A percentile compares a stretch with the other conserved stretches of the same genome.
Evolutionary conservation across 495 filamentous ascomycete genomes (phyloP).

Genomic region (Penicillium robsamsonii): DNA sequence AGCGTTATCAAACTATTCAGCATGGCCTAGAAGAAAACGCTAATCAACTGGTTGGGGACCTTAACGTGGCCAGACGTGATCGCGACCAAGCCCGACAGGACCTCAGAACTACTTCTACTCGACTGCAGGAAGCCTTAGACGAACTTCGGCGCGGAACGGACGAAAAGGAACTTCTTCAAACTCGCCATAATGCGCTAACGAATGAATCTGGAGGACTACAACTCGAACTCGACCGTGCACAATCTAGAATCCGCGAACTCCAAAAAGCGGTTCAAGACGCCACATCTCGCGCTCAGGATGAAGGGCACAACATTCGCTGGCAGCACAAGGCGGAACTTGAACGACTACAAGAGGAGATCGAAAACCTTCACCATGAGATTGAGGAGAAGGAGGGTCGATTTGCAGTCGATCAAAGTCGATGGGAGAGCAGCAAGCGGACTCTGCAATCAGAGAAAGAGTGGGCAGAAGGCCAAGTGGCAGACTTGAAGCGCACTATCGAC

Average conservation of each 20-base stretch:
- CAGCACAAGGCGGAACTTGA: constrained; percentile 66
- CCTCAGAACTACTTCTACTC: constrained; percentile 39
- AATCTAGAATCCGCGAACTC: constrained; percentile 55
- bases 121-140: constrained; percentile 51
- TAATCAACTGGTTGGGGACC: constrained; percentile 41
- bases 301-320: constrained; percentile 52
- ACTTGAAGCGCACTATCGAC: constrained; percentile 71
- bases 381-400: constrained; percentile 70
- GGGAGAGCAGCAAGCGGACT: constrained; percentile 63
- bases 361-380: constrained; percentile 67
- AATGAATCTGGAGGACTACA: constrained; percentile 66
- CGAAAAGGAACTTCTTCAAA: constrained; percentile 69
- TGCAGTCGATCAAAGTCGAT: constrained; percentile 67
- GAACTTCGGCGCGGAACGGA: constrained; percentile 58
- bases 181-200: constrained; percentile 66
- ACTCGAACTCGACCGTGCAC: constrained; percentile 57
- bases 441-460: constrained; percentile 64
- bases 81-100: constrained; percentile 37
- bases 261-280: constrained; percentile 58
- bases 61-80: constrained; percentile 39
- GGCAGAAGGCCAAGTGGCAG: constrained; percentile 64
- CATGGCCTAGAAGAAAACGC: constrained; percentile 44
- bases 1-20: constrained; percentile 42
- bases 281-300: constrained; percentile 55
- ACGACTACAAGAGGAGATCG: constrained; percentile 62